These are phyloP conservation scores for Datisca glomerata DNA, from an alignment of 306 rosid genomes.

Conservation along the genomic window DNA sequence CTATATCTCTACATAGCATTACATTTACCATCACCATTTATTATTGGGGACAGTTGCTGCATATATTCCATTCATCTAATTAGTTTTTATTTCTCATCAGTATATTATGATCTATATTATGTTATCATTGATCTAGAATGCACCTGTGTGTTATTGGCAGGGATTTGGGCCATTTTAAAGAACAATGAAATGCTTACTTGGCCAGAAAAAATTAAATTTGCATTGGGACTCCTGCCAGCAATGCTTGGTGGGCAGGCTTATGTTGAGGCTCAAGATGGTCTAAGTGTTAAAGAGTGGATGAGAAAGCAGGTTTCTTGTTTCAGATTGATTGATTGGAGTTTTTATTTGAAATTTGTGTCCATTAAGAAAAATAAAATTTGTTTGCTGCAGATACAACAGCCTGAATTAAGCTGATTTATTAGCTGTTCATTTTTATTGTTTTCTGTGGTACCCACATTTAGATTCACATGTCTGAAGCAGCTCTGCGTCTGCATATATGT, in stretches of 20 bases:
- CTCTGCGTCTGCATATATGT: too few relatives aligned
- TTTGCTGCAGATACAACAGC: not conserved
- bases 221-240: slow-evolving; percentile 92
- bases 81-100: not conserved
- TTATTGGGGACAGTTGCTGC: too few relatives aligned
- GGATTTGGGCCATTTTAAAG: slow-evolving; percentile 92
- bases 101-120: not conserved
- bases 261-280: slow-evolving; percentile 89
- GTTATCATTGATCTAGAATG: not conserved
- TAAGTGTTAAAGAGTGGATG: slow-evolving; percentile 90
- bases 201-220: slow-evolving; percentile 95
- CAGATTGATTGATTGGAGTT: too few relatives aligned
- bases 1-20: too few relatives aligned
- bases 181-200: slow-evolving; percentile 97
- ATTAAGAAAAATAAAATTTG: too few relatives aligned
- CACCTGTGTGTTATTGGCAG: slow-evolving; percentile 28
- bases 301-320: slow-evolving; percentile 88
- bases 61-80: too few relatives aligned
- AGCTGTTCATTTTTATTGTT: too few relatives aligned
- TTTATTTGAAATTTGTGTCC: too few relatives aligned
- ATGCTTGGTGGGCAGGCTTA: slow-evolving; percentile 92
- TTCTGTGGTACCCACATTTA: too few relatives aligned
- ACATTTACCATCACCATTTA: too few relatives aligned
- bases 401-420: too few relatives aligned
- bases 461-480: too few relatives aligned